Base-by-base conservation (phyloP, 2,329 filamentous ascomycete genomes). In the Penicillium sp. region DNA sequence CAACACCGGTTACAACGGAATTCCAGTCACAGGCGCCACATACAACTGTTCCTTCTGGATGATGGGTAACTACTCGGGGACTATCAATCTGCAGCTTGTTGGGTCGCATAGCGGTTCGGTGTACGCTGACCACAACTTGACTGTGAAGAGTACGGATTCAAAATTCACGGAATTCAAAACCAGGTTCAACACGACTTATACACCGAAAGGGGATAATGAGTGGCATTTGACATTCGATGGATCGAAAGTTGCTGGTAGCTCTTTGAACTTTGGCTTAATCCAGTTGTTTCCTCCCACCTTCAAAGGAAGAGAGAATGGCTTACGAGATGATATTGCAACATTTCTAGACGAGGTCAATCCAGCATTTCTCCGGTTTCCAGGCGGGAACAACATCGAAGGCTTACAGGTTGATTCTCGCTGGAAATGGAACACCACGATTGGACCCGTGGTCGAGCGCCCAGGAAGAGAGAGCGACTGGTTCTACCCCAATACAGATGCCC, bases 331-430 rank as follows among this genome's bases (percentile, higher is more conserved):
- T 44, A 65, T 84, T 44, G 76, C 75, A 6, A 71, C 77, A 45
- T 73, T 75, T 6, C 64, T 84, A 2, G 75, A 73, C 3, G 73
- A 69, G 7, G 61, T 82, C 1, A 75, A 78, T 45, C 75, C 77
- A 0, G 75, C 73, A n/a, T 77, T 84, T 57, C 73, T 86, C 39
- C 76, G 83, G 15, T 78, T 84, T 51, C 82, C 83, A 0, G 83
- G 83, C 6, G 82, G 81, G 8, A 83, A 83, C 61, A 83, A 82
- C 69, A 65, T 84, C 15, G 64, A 65, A 53, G 65, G 63, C 15
- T 45, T 65, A 17, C 42, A 57, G 35, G 41, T 68, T 54, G 56
- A 65, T 37, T 53, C 45, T 48, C 48, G 70, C 52, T 61, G 67
- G 70, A 70, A 46, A 51, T 75, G 61, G 71, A 73, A 73, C 42